phyloP scores from a whole-genome alignment of 768 basidiomycete species.

The Mycena vulgaris region DNA sequence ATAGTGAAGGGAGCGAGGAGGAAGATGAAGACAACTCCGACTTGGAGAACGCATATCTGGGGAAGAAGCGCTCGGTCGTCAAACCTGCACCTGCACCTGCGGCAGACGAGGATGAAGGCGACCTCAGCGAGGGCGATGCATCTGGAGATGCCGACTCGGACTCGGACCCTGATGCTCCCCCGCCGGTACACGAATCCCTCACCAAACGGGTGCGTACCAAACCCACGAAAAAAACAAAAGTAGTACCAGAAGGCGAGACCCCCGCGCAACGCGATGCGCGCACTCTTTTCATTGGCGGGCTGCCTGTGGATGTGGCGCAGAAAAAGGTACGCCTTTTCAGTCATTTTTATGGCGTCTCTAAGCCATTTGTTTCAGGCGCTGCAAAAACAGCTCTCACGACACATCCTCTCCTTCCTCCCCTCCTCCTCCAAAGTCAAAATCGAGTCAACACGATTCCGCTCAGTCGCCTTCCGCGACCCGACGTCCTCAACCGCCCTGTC shows the following conservation, averaged over 20 bases:
- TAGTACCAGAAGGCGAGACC: constrained; percentile 79
- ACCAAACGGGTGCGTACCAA: constrained; percentile 45
- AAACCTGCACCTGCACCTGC: constrained; percentile 13
- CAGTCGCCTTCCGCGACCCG: constrained; percentile 90
- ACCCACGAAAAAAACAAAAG: constrained; percentile 59
- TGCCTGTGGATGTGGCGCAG: constrained; percentile 82
- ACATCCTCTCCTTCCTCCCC: constrained; percentile 81
- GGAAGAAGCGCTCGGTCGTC: constrained; percentile 18
- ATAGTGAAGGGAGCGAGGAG: constrained; percentile 38
- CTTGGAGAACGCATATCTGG: constrained; percentile 50
- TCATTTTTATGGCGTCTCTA: neutral
- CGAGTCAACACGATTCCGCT: constrained; percentile 95
- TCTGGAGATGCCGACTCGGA: constrained; percentile 49
- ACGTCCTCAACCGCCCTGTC: constrained; percentile 70
- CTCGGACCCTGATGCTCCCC: constrained; percentile 49
- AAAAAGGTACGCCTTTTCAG: constrained; percentile 70
- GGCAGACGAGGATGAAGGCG: constrained; percentile 18
- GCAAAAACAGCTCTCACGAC: constrained; percentile 82
- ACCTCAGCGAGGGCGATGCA: neutral
- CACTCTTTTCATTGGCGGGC: constrained; percentile 94
- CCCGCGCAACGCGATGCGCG: constrained; percentile 80
- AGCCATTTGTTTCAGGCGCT: constrained; percentile 64
- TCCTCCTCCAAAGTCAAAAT: constrained; percentile 72
- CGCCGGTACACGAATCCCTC: constrained; percentile 78
- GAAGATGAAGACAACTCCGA: constrained; percentile 46